These are phyloP conservation scores for Ustilago cynodontis DNA, from an alignment of 1,284 basidiomycete genomes.

Conservation along the genomic window DNA sequence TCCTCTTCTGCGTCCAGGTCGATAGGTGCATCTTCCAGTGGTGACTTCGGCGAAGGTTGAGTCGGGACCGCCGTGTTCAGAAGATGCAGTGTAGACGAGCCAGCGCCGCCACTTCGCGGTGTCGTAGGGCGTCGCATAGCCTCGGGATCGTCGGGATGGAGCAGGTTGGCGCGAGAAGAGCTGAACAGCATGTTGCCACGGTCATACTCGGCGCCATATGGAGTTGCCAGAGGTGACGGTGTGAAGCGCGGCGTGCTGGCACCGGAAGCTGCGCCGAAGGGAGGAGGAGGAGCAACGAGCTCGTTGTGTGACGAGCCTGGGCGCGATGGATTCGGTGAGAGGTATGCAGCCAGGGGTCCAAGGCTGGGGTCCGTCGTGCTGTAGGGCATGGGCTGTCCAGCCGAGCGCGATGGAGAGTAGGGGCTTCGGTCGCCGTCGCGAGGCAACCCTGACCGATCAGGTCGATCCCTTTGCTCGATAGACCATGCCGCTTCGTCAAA, in stretches of 20 bases:
- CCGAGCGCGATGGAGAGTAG: slow-evolving; percentile 21
- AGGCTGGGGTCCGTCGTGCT: slow-evolving; percentile 12
- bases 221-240: slow-evolving; percentile 26
- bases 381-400: slow-evolving; percentile 16
- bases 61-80: slow-evolving; percentile 24
- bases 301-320: slow-evolving; percentile 35
- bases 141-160: slow-evolving; percentile 9
- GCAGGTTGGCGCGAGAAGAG: slow-evolving; percentile 12
- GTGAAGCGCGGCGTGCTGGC: slow-evolving; percentile 31
- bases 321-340: slow-evolving; percentile 33
- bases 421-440: background rate
- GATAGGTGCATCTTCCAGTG: slow-evolving; percentile 45
- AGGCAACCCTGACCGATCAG: background rate
- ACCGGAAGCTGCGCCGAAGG: slow-evolving; percentile 23
- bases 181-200: slow-evolving; percentile 1
- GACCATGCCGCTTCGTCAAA: slow-evolving; percentile 17
- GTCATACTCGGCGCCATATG: slow-evolving; percentile 24
- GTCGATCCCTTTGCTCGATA: slow-evolving; percentile 5
- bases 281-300: slow-evolving; percentile 18
- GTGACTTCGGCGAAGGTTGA: slow-evolving; percentile 26
- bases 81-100: slow-evolving; percentile 38
- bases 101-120: slow-evolving; percentile 5
- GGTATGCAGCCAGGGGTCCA: slow-evolving; percentile 26
- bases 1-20: slow-evolving; percentile 79
- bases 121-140: background rate